phyloP scores from a whole-genome alignment of 805 yeast genomes.

The Pichia rugopelliculosa region DNA sequence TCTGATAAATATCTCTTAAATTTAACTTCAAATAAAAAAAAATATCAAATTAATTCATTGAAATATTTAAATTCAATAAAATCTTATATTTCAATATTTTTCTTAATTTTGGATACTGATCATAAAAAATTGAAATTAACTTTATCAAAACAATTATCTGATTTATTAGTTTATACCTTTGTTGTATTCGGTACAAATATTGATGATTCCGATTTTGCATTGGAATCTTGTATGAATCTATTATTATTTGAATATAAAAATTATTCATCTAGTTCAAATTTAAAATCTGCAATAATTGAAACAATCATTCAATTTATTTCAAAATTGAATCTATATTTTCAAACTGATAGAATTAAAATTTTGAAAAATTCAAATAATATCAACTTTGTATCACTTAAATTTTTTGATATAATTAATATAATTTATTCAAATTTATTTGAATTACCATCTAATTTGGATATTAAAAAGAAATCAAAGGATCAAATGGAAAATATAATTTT shows the following conservation, averaged over 20 bases:
- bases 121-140: conserved; percentile 25
- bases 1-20: conserved; percentile 25
- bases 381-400: conserved; percentile 26
- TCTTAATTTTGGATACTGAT: conserved; percentile 23
- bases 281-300: conserved; percentile 25
- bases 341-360: conserved; percentile 22
- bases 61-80: conserved; percentile 20
- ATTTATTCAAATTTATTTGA: conserved; percentile 21
- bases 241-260: conserved; percentile 17
- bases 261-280: conserved; percentile 9
- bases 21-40: conserved; percentile 21
- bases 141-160: conserved; percentile 26
- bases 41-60: conserved; percentile 14
- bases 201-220: conserved; percentile 19
- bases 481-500: conserved; percentile 5
- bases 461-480: conserved; percentile 16
- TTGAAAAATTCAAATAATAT: conserved; percentile 15
- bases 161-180: conserved; percentile 26
- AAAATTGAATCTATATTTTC: conserved; percentile 25
- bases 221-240: conserved; percentile 20
- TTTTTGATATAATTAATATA: conserved; percentile 22
- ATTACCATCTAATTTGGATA: conserved; percentile 9
- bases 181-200: conserved; percentile 24
- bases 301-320: conserved; percentile 25
- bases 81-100: conserved; percentile 14